These are phyloP conservation scores for Tieghemiomyces parasiticus DNA, from an alignment of 192 early-diverging fungal species.

Conservation along the genomic window DNA sequence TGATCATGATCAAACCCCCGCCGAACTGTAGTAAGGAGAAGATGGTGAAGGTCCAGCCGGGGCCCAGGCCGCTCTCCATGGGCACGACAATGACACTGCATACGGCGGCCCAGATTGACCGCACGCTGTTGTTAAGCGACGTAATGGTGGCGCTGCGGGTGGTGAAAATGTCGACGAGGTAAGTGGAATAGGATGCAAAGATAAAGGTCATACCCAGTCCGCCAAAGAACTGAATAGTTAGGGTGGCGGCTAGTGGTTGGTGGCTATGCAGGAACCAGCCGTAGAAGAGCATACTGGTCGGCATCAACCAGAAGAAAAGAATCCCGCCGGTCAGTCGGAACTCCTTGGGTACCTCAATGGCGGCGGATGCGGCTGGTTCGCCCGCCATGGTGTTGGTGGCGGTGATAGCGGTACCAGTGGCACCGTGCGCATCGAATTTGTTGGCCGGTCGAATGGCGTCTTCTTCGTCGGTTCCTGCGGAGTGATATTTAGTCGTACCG, in stretches of 20 bases:
- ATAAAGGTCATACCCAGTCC: conserved; percentile 10
- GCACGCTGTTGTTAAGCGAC: conserved; percentile 4
- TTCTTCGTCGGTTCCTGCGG: no score
- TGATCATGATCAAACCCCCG: not conserved
- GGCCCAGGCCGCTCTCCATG: not conserved
- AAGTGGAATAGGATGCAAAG: conserved; percentile 6
- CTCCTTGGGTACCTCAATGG: not conserved
- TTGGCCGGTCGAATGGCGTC: no score
- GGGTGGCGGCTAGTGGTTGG: not conserved
- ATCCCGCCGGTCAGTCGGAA: conserved; percentile 1
- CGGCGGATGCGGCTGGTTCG: not conserved
- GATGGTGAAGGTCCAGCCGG: conserved; percentile 9
- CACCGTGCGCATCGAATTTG: no score
- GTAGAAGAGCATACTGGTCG: not conserved
- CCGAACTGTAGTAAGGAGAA: not conserved
- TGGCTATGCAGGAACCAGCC: not conserved
- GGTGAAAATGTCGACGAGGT: conserved; percentile 12
- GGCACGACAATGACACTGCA: conserved; percentile 8
- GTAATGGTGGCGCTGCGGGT: conserved; percentile 11
- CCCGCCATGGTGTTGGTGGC: no score
- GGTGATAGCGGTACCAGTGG: no score
- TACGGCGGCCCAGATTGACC: conserved; percentile 5
- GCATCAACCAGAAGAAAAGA: conserved; percentile 5
- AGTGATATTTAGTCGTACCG: no score
- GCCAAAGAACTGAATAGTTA: conserved; percentile 5